Base-by-base conservation (phyloP, 1,284 basidiomycete genomes). In the Coniferiporia sulphurascens region DNA sequence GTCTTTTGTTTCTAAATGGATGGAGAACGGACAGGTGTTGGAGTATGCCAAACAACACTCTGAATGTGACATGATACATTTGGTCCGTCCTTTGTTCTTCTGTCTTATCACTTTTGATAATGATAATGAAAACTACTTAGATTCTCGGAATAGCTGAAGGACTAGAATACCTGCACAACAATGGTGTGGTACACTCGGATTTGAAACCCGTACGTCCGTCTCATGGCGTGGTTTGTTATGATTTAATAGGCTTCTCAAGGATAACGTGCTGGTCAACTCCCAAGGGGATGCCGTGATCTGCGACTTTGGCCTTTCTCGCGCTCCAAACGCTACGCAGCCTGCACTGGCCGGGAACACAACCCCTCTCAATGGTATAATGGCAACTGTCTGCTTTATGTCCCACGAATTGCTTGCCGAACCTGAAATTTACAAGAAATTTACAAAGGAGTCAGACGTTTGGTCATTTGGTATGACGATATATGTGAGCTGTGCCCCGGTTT, bases 381-480 rank as follows among this genome's bases (percentile, higher is more conserved):
- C 45, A 9, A 36, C 58, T 8, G 8, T 48, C 2, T 32, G 58
- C 12, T 59, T 34, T 12, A 36, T 49, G 17, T 52, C 58, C 17
- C 27, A 45, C 22, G 53, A 55, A 13, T 12, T 46, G 2, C 2
- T 41, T 12, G 38, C 38, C 15, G 7, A 41, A 15, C 15, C 12
- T 15, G 38, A 41, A 2, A 15, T 3, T 2, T 41, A 41, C 38
- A 44, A 19, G 21, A 38, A 38, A 19, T 34, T 49, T 27, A 35
- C 58, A 10, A 43, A 50, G 48, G 15, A 59, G 36, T 32, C 52
- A 10, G 58, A 59, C 17, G 58, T 59, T 1, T 59, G 58, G 58
- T 44, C 58, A n/a, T 59, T 59, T 44, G 52, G 52, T 10, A 59
- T 59, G 58, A 59, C 58, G 12, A 27, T 50, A 8, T 55, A 21